Evolutionary conservation across 2,329 filamentous ascomycete species (phyloP).

Genomic region (Alternaria alternata): DNA sequence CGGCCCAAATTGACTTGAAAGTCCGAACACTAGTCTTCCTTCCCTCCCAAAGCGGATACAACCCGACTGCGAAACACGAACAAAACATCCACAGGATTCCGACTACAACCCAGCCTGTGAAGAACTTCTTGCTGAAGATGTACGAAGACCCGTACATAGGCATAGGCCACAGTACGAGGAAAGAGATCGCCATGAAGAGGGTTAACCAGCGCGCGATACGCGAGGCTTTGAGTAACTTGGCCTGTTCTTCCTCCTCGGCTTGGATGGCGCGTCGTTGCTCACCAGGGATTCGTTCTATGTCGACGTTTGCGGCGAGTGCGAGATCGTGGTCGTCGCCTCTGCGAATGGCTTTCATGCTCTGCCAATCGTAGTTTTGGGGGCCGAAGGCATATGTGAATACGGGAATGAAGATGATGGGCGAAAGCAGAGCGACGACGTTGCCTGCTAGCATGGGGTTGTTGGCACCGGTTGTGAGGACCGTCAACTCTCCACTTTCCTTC

Average conservation of each 20-base stretch:
- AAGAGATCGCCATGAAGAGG: conserved; percentile 69
- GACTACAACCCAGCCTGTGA: conserved; percentile 77
- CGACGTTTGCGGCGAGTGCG: conserved; percentile 67
- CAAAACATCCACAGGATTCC: conserved; percentile 80
- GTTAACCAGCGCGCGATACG: conserved; percentile 66
- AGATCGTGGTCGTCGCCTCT: conserved; percentile 80
- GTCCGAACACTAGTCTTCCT: conserved; percentile 71
- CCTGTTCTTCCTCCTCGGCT: conserved; percentile 55
- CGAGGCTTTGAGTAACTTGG: conserved; percentile 54
- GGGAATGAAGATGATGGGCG: conserved; percentile 77
- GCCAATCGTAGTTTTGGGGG: conserved; percentile 84
- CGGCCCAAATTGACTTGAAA: conserved; percentile 67
- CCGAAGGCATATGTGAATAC: conserved; percentile 75
- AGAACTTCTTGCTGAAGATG: conserved; percentile 82
- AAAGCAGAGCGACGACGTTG: conserved; percentile 82
- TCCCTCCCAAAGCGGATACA: conserved; percentile 85
- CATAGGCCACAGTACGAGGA: conserved; percentile 89
- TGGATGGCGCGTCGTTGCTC: conserved; percentile 48
- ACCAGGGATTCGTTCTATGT: conserved; percentile 70
- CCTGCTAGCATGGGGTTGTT: conserved; percentile 86
- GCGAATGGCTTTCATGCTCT: conserved; percentile 81
- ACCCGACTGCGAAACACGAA: conserved; percentile 74
- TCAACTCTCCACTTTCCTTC: conserved; percentile 72
- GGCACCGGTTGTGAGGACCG: conserved; percentile 78
- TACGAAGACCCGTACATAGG: conserved; percentile 86